Conservation (phyloP, 2,329 filamentous ascomycete genomes). For the Microcyclospora tardicrescens region DNA sequence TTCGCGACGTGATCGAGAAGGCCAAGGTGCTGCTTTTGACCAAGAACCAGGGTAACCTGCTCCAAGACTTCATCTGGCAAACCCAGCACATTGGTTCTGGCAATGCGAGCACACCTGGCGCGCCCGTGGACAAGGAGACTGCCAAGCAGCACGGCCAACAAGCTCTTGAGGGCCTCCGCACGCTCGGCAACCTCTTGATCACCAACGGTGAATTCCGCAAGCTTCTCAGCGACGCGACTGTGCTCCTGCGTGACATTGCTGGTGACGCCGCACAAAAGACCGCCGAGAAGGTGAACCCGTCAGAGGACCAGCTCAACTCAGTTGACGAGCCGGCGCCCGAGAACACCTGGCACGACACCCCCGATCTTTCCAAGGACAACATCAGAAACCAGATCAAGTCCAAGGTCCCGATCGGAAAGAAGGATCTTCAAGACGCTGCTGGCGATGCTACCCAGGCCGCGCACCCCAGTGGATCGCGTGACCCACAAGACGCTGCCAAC, state of each 20-base stretch:
- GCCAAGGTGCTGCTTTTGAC: constrained; percentile 74
- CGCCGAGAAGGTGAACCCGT: constrained; percentile 61
- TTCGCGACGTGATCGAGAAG: constrained; percentile 67
- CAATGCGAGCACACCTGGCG: constrained; percentile 47
- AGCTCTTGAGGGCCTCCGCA: constrained; percentile 72
- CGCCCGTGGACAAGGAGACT: constrained; percentile 60
- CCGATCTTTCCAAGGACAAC: constrained; percentile 47
- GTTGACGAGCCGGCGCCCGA: constrained; percentile 78
- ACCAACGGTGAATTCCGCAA: constrained; percentile 96
- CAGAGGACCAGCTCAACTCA: constrained; percentile 59
- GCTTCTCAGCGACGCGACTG: constrained; percentile 65
- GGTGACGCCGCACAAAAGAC: constrained; percentile 77
- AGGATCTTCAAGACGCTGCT: constrained; percentile 50
- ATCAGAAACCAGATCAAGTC: constrained; percentile 56
- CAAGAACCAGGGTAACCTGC: constrained; percentile 88
- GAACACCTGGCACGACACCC: constrained; percentile 61
- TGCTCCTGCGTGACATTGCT: constrained; percentile 78
- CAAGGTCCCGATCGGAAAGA: constrained; percentile 39
- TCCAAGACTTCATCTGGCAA: constrained; percentile 97
- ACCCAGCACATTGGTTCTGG: constrained; percentile 61
- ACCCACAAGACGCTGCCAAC: constrained; percentile 42
- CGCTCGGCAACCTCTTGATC: constrained; percentile 75
- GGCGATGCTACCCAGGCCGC: constrained; percentile 44
- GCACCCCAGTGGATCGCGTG: constrained; percentile 43
- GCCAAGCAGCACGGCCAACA: constrained; percentile 74